Percentiles rank a stretch among this genome's conserved stretches.
These are phyloP conservation scores for Salix dunnii DNA, from an alignment of 345 rosid species.

Conservation along the genomic window DNA sequence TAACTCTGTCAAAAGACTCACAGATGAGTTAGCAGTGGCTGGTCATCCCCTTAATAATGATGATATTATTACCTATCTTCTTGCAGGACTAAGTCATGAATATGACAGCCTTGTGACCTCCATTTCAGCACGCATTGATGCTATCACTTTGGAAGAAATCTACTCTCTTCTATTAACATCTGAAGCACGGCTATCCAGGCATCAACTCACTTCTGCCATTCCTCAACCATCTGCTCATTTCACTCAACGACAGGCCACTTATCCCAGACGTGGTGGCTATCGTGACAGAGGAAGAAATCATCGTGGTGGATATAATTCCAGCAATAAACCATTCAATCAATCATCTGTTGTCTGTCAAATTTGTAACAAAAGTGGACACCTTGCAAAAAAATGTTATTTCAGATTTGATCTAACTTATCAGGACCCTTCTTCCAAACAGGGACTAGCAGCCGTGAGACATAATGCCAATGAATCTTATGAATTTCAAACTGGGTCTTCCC, in stretches of 20 bases:
- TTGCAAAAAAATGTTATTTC: neutral
- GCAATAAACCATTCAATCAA: neutral
- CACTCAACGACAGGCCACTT: neutral
- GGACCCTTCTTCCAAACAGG: neutral
- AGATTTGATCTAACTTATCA: neutral
- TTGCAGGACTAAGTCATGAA: too few species aligned
- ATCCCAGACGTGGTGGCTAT: neutral
- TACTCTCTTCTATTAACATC: neutral
- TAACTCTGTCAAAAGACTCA: neutral
- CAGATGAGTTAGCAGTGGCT: neutral
- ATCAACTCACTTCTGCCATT: neutral
- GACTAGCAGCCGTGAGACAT: accelerated
- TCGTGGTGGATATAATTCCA: neutral
- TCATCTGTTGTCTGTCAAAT: neutral
- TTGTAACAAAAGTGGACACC: too few species aligned
- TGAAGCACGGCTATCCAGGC: neutral
- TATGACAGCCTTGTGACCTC: too few species aligned
- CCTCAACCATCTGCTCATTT: neutral
- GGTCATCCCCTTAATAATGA: neutral
- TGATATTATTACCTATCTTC: too few species aligned
- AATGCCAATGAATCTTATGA: neutral
- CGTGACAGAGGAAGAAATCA: neutral
- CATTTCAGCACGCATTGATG: too few species aligned
- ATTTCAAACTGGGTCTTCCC: neutral
- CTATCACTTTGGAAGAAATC: too few species aligned